phyloP scores from a whole-genome alignment of 2,329 filamentous ascomycete genomes.

The Xylaria arbuscula region DNA sequence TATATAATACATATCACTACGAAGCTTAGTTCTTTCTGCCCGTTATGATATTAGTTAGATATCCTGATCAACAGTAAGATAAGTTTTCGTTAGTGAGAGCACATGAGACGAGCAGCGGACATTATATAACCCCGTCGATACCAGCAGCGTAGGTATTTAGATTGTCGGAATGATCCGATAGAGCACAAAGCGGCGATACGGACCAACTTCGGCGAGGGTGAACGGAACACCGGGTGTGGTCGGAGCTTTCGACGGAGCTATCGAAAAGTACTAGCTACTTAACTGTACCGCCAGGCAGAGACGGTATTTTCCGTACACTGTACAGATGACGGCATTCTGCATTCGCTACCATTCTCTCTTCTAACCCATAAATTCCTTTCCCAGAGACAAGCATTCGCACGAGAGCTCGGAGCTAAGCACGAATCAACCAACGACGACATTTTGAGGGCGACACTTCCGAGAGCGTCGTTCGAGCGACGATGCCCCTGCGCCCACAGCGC shows the following conservation, averaged over 20 bases:
- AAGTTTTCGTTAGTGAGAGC: too few species aligned
- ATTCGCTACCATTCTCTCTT: conserved; percentile 14
- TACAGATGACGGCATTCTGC: conserved; percentile 35
- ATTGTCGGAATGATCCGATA: neutral
- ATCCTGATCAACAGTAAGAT: too few species aligned
- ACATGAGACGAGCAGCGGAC: too few species aligned
- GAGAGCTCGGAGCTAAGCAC: conserved; percentile 5
- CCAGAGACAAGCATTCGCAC: conserved; percentile 1
- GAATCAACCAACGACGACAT: neutral
- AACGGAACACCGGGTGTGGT: conserved; percentile 15
- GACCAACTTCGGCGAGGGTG: neutral
- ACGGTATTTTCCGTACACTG: neutral
- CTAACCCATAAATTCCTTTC: conserved; percentile 6
- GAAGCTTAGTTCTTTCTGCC: too few species aligned
- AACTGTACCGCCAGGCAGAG: neutral
- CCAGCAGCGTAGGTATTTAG: neutral
- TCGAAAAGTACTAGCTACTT: neutral
- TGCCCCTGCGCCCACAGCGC: conserved; percentile 34
- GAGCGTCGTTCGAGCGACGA: conserved; percentile 34
- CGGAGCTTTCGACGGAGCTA: conserved; percentile 26
- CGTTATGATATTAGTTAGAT: too few species aligned
- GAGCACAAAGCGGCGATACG: neutral
- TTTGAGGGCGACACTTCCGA: conserved; percentile 28
- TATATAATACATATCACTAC: too few species aligned
- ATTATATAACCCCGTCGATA: too few species aligned